Evolutionary conservation across 2,329 filamentous ascomycete species (phyloP).

Genomic region (Triangularia verruculosa): DNA sequence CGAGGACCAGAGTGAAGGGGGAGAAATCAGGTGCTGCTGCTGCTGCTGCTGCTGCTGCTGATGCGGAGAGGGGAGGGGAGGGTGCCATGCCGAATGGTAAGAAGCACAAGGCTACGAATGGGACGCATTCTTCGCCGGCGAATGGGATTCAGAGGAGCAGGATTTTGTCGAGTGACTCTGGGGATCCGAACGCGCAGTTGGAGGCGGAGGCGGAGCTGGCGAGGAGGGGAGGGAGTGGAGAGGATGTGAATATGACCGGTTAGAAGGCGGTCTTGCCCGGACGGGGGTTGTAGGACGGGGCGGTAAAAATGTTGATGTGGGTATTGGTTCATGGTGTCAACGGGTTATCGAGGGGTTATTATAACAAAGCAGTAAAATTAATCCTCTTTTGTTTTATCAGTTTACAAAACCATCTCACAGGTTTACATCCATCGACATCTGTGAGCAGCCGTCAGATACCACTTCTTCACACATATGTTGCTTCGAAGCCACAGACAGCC

Average conservation of each 20-base stretch:
- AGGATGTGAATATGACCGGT: constrained; percentile 60
- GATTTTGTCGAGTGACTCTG: constrained; percentile 31
- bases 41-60: constrained; percentile 28
- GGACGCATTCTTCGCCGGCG: background rate
- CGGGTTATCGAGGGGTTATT: no score
- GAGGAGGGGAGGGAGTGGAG: constrained; percentile 33
- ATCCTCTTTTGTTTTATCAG: no score
- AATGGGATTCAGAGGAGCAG: constrained; percentile 11
- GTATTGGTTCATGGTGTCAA: background rate
- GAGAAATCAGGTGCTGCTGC: constrained; percentile 38
- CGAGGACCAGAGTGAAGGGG: constrained; percentile 46
- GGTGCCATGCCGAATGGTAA: constrained; percentile 34
- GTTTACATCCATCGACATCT: no score
- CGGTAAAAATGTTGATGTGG: background rate
- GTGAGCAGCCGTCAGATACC: no score
- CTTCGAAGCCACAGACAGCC: no score
- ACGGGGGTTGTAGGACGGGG: background rate
- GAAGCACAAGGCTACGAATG: constrained; percentile 33
- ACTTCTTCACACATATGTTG: no score
- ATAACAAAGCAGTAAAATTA: no score
- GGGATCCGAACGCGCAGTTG: constrained; percentile 52
- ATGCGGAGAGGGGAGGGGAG: constrained; percentile 18
- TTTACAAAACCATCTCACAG: no score
- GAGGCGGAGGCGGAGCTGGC: constrained; percentile 51
- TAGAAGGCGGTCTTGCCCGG: constrained; percentile 31